Evolutionary conservation across 208 protist species (phyloP).

Genomic region (Trypanosoma brucei): DNA sequence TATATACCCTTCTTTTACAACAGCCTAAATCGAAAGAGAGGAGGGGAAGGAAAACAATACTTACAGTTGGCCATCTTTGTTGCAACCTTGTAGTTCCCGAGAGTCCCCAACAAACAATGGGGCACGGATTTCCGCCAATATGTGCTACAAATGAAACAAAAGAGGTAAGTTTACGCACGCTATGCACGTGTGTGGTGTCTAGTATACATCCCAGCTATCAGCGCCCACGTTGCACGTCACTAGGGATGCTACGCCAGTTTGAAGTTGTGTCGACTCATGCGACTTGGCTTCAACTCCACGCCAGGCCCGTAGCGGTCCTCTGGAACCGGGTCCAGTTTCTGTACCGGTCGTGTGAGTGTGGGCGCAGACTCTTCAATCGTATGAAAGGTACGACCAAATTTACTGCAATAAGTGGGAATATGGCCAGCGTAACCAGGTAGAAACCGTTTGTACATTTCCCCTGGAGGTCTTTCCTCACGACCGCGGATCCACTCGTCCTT

Average conservation of each 20-base stretch:
- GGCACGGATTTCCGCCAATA: too few relatives aligned
- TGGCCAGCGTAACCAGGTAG: conserved; percentile 75
- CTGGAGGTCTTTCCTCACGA: conserved; percentile 47
- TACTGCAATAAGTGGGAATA: conserved; percentile 66
- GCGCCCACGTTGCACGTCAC: not conserved
- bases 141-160: too few relatives aligned
- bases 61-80: too few relatives aligned
- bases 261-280: conserved; percentile 72
- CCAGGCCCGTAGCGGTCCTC: conserved; percentile 49
- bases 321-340: conserved; percentile 20
- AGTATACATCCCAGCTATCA: too few relatives aligned
- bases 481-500: conserved; percentile 76
- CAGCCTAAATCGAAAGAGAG: too few relatives aligned
- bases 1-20: not conserved
- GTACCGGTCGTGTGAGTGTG: conserved; percentile 51
- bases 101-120: too few relatives aligned
- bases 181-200: too few relatives aligned
- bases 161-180: too few relatives aligned
- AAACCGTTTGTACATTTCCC: conserved; percentile 53
- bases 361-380: conserved; percentile 84
- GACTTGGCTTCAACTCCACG: conserved; percentile 54
- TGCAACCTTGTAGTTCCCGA: too few relatives aligned
- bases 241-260: conserved; percentile 38
- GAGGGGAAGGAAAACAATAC: too few relatives aligned
- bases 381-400: conserved; percentile 86